Conservation (phyloP, 2,329 filamentous ascomycete genomes). For the Cladosporium oxysporum region DNA sequence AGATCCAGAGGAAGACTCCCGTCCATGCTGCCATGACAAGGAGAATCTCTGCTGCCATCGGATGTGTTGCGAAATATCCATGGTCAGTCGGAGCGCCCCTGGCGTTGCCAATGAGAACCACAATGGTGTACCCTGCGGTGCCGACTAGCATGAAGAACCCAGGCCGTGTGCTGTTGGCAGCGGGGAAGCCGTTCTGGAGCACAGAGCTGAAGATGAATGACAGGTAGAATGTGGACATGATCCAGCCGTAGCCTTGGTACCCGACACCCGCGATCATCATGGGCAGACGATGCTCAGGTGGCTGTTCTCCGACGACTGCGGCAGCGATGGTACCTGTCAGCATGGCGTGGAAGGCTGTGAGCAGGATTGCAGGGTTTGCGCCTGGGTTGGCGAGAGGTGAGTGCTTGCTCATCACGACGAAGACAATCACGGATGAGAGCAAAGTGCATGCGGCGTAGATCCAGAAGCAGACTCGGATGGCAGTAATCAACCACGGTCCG, state of each 20-base stretch:
- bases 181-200: slow-evolving; percentile 46
- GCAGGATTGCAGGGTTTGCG: slow-evolving; percentile 11
- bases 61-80: slow-evolving; percentile 29
- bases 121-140: slow-evolving; percentile 36
- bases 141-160: slow-evolving; percentile 58
- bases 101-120: slow-evolving; percentile 32
- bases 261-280: slow-evolving; percentile 49
- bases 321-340: slow-evolving; percentile 40
- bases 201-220: slow-evolving; percentile 42
- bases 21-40: slow-evolving; percentile 29
- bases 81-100: slow-evolving; percentile 25
- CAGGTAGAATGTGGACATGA: slow-evolving; percentile 47
- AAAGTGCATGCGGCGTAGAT: slow-evolving; percentile 54
- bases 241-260: slow-evolving; percentile 50
- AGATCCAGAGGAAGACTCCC: slow-evolving; percentile 52
- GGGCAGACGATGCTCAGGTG: slow-evolving; percentile 37
- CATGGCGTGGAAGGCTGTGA: slow-evolving; percentile 24
- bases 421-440: slow-evolving; percentile 5
- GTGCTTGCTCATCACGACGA: slow-evolving; percentile 16
- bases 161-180: slow-evolving; percentile 39
- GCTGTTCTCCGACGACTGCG: slow-evolving; percentile 38
- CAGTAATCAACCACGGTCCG: slow-evolving; percentile 57
- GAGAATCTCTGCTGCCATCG: slow-evolving; percentile 26
- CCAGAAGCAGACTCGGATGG: slow-evolving; percentile 69
- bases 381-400: slow-evolving; percentile 1